Evolutionary conservation across 140 eudicot genomes (phyloP).

Genomic region (Stevia rebaudiana): DNA sequence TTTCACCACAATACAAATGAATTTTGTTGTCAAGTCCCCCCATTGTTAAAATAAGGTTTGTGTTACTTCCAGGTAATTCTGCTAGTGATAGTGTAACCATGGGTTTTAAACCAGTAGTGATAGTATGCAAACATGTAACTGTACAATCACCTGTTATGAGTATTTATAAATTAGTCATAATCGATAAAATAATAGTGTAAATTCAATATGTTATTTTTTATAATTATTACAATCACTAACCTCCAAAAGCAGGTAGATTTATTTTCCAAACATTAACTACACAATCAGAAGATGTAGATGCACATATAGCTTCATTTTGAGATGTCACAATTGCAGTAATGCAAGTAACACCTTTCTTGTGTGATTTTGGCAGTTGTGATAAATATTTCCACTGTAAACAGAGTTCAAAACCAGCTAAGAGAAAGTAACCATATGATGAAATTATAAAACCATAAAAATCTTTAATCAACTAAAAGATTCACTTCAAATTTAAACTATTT

Average conservation of each 20-base stretch:
- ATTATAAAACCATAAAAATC: neutral
- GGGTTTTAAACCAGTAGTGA: slow-evolving; percentile 70
- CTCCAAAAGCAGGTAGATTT: slow-evolving; percentile 48
- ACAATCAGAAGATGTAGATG: slow-evolving; percentile 87
- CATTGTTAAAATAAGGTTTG: slow-evolving; percentile 69
- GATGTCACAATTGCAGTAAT: slow-evolving; percentile 60
- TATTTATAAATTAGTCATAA: neutral
- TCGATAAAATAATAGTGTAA: slow-evolving; percentile 6
- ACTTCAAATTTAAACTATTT: neutral
- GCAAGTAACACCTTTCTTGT: slow-evolving; percentile 90
- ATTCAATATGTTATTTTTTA: neutral
- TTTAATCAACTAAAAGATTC: neutral
- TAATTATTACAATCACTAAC: slow-evolving; percentile 28
- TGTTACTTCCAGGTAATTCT: slow-evolving; percentile 58
- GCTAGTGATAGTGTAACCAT: slow-evolving; percentile 86
- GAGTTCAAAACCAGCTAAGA: slow-evolving; percentile 7
- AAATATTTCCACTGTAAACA: slow-evolving; percentile 75
- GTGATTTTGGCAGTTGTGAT: slow-evolving; percentile 53
- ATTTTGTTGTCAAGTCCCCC: slow-evolving; percentile 94
- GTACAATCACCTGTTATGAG: slow-evolving; percentile 58
- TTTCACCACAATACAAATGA: slow-evolving; percentile 72
- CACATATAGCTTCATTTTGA: slow-evolving; percentile 50
- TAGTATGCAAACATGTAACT: slow-evolving; percentile 58
- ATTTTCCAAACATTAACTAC: slow-evolving; percentile 65
- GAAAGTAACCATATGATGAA: neutral